These are phyloP conservation scores for Vitis hybrid DNA, from an alignment of 177 flowering plant species.

Conservation along the genomic window DNA sequence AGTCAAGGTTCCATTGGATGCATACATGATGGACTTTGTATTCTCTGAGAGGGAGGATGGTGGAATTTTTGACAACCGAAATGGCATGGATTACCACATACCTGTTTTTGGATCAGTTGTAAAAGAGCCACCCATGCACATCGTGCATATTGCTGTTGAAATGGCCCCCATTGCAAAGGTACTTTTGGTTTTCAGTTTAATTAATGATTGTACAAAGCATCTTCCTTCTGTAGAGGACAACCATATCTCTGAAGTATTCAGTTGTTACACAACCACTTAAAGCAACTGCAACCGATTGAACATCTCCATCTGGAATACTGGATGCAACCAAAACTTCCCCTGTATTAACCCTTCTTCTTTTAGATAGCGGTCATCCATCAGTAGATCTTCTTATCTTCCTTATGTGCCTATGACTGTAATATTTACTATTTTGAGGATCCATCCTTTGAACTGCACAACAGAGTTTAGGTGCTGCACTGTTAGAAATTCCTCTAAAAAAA, in stretches of 20 bases:
- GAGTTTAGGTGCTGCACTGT: not conserved
- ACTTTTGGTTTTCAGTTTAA: slow-evolving; percentile 1
- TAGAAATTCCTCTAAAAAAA: not conserved
- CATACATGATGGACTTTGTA: slow-evolving; percentile 94
- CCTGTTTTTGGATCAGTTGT: slow-evolving; percentile 80
- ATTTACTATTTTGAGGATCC: not conserved
- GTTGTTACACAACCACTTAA: too few species aligned
- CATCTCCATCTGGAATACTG: too few species aligned
- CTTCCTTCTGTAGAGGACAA: not conserved
- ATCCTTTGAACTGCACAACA: not conserved
- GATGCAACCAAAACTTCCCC: too few species aligned
- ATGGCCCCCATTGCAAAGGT: slow-evolving; percentile 99
- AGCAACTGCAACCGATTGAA: too few species aligned
- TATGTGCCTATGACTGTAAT: too few species aligned
- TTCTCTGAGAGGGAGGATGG: slow-evolving; percentile 95
- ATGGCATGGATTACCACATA: slow-evolving; percentile 91
- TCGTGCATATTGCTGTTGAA: slow-evolving; percentile 94
- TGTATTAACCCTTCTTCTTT: too few species aligned
- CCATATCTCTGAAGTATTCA: not conserved
- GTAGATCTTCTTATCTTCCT: too few species aligned
- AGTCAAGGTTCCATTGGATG: slow-evolving; percentile 96
- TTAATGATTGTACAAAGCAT: not conserved
- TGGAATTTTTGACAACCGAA: slow-evolving; percentile 85
- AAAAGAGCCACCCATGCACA: slow-evolving; percentile 93
- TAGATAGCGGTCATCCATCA: too few species aligned